Conservation (phyloP, 164 flowering plant species). For the Tinospora cordifolia region DNA sequence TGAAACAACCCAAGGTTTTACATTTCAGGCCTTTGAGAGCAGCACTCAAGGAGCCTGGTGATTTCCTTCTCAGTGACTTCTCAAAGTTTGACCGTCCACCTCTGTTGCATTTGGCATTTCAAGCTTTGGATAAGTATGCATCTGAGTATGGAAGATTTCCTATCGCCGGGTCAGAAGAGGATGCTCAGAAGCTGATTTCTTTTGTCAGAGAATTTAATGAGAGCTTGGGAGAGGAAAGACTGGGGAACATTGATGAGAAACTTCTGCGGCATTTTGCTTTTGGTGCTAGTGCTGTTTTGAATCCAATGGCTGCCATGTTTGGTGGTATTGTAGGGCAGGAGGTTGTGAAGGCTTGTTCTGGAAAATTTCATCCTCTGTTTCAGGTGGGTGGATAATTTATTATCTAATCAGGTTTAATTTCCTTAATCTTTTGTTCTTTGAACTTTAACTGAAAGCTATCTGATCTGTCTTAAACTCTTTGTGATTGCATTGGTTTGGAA, state of each 20-base stretch:
- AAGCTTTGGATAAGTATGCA: slow-evolving; percentile 59
- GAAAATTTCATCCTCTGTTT: slow-evolving; percentile 81
- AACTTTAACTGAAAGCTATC: neutral
- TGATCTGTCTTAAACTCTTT: neutral
- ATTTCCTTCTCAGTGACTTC: slow-evolving; percentile 75
- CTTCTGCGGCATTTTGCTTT: slow-evolving; percentile 63
- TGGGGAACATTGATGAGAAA: slow-evolving; percentile 55
- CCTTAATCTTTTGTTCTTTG: neutral
- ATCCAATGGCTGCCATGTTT: slow-evolving; percentile 95
- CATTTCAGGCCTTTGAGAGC: slow-evolving; percentile 60
- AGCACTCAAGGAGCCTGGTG: slow-evolving; percentile 71
- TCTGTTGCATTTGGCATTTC: slow-evolving; percentile 72
- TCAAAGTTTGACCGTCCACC: slow-evolving; percentile 81
- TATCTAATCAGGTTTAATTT: neutral
- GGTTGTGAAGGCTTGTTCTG: slow-evolving; percentile 75
- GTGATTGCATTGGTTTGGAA: neutral
- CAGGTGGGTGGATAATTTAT: slow-evolving; percentile 38
- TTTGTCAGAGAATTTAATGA: slow-evolving; percentile 44
- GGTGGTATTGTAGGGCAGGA: slow-evolving; percentile 70
- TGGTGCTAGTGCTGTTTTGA: slow-evolving; percentile 82
- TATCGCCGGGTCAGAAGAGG: slow-evolving; percentile 72
- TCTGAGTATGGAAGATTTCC: slow-evolving; percentile 58
- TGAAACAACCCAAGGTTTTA: slow-evolving; percentile 74
- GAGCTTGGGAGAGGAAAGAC: slow-evolving; percentile 35
- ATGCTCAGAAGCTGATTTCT: slow-evolving; percentile 61